Conservation (phyloP, 1,284 basidiomycete species). For the Sparassis latifolia region DNA sequence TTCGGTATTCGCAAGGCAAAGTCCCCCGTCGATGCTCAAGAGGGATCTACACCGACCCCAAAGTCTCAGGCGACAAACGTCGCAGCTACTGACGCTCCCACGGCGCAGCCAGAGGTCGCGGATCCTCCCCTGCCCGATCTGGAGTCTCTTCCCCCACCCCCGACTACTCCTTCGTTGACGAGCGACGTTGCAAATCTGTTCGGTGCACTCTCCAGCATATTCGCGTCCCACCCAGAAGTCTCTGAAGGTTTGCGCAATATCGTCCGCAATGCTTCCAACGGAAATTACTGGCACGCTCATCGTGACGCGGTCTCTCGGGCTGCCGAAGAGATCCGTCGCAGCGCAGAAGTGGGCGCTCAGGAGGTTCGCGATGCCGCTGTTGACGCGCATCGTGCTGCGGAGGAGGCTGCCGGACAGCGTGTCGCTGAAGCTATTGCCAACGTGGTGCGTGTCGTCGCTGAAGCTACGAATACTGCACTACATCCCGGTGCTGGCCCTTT, state of each 20-base stretch:
- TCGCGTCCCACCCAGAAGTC: slow-evolving; percentile 63
- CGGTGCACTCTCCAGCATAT: slow-evolving; percentile 41
- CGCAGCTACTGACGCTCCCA: slow-evolving; percentile 14
- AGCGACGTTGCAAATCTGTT: slow-evolving; percentile 59
- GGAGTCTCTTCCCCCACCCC: slow-evolving; percentile 23
- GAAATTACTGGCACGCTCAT: slow-evolving; percentile 61
- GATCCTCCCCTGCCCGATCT: slow-evolving; percentile 56
- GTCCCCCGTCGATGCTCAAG: slow-evolving; percentile 9
- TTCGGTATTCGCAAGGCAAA: slow-evolving; percentile 7
- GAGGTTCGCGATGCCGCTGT: slow-evolving; percentile 33
- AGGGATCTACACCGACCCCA: slow-evolving; percentile 7
- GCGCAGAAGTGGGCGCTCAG: slow-evolving; percentile 32
- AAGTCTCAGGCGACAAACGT: slow-evolving; percentile 9
- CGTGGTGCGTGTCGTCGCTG: slow-evolving; percentile 43
- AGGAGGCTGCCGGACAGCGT: slow-evolving; percentile 57
- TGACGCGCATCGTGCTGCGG: slow-evolving; percentile 40
- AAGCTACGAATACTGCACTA: neutral
- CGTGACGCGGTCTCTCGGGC: slow-evolving; percentile 49
- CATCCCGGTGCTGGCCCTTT: neutral
- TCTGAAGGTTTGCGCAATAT: slow-evolving; percentile 60
- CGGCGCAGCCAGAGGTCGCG: slow-evolving; percentile 16
- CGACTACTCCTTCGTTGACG: slow-evolving; percentile 42
- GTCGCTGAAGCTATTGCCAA: slow-evolving; percentile 59
- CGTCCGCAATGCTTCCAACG: slow-evolving; percentile 50
- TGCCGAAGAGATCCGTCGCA: slow-evolving; percentile 41